Base-by-base conservation (phyloP, 2,329 filamentous ascomycete species). In the Aspergillus hiratsukae region DNA sequence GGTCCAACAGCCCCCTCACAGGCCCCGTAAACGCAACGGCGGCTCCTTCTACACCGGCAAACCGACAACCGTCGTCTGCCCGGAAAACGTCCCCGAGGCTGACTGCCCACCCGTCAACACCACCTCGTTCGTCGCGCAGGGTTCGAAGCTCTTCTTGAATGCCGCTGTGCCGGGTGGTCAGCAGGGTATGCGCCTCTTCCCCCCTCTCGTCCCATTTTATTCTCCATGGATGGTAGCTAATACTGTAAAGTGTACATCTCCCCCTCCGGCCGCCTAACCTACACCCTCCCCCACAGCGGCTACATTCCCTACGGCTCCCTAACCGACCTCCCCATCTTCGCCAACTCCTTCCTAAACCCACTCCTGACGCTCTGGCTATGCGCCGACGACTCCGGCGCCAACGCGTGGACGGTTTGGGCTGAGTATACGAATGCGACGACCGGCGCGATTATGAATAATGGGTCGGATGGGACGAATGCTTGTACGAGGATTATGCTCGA, bases 361-460 rank as follows among this genome's bases (percentile, higher is more conserved):
- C n/a, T 57, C 29, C 27, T 57, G 52, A 54, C 55, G 37, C 53
- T 48, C 14, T 48, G 48, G 40, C 14, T 51, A 10, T 57, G 52
- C 48, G 35, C 28, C 19, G 31, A 5, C 5, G 29, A 53, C 14
- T 41, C 21, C 14, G 23, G 23, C 28, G 25, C 51, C 17, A 25
- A 21, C 21, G 25, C 27, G 5, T 57, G 55, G 55, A 28, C 14
- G 23, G 19, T 54, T 4, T 40, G 48, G 48, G n/a, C 48, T 11
- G 52, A 57, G 31, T 56, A 57, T 23, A 54, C 48, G 14, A 52
- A 57, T 31, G 55, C 46, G 1, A 54, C 55, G 2, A 57, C 55
- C 4, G 55, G 52, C 4, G 11, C 41, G 35, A 54, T 57, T 14
- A 51, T 35, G 19, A 56, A 56, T 21, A 45, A 49, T 11, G 54